These are phyloP conservation scores for Torrubiella hemipterigena DNA, from an alignment of 2,329 filamentous ascomycete species.

Conservation along the genomic window DNA sequence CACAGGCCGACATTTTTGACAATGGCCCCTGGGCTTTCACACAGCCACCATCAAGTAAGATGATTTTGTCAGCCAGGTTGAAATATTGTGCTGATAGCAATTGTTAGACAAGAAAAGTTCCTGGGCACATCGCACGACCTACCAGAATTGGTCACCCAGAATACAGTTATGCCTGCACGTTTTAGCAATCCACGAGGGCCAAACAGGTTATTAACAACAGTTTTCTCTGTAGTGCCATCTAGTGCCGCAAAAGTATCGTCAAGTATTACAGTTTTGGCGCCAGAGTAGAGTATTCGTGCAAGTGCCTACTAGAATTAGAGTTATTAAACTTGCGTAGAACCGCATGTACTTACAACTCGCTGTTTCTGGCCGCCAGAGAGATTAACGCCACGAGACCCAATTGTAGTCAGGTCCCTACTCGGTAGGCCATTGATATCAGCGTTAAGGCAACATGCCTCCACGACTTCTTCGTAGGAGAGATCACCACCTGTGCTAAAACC, in stretches of 20 bases:
- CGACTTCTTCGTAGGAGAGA: neutral
- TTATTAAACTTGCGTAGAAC: neutral
- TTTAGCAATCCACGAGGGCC: slow-evolving; percentile 15
- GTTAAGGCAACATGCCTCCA: slow-evolving; percentile 2
- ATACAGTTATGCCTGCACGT: slow-evolving; percentile 15
- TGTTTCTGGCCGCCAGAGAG: slow-evolving; percentile 6
- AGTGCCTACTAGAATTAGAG: slow-evolving; percentile 5
- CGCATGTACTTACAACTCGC: slow-evolving; percentile 1
- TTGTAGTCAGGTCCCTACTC: neutral
- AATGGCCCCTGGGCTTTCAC: slow-evolving; percentile 26
- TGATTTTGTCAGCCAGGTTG: slow-evolving; percentile 25
- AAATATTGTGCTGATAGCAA: slow-evolving; percentile 19
- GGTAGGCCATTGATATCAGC: slow-evolving; percentile 1
- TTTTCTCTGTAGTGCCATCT: slow-evolving; percentile 9
- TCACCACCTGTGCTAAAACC: slow-evolving; percentile 1
- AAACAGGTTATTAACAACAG: slow-evolving; percentile 7
- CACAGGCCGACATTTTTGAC: neutral
- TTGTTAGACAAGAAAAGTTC: slow-evolving; percentile 2
- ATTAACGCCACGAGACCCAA: slow-evolving; percentile 5
- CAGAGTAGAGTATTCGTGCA: slow-evolving; percentile 7
- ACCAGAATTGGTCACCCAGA: slow-evolving; percentile 20
- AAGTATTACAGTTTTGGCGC: slow-evolving; percentile 6
- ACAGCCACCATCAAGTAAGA: slow-evolving; percentile 22
- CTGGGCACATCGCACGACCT: no score
- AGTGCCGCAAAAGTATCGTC: slow-evolving; percentile 11